Evolutionary conservation across 208 protist species (phyloP).

Genomic region (Entamoeba moshkovskii): DNA sequence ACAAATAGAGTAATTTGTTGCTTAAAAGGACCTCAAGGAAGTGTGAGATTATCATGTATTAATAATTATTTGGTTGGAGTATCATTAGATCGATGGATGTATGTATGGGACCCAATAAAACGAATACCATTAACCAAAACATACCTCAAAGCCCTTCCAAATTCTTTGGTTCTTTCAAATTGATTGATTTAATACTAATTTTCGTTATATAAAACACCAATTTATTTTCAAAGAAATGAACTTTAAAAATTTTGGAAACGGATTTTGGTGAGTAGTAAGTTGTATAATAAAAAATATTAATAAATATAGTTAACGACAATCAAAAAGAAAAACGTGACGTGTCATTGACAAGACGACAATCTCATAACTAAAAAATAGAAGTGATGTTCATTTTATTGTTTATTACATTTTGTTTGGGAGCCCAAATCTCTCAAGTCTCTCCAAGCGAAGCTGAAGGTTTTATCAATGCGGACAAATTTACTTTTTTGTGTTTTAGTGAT

Average conservation of each 20-base stretch:
- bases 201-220: too few species aligned
- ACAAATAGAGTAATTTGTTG: neutral
- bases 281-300: too few species aligned
- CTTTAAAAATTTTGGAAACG: too few species aligned
- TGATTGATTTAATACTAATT: neutral
- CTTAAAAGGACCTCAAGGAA: neutral
- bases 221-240: too few species aligned
- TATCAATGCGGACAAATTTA: neutral
- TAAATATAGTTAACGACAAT: too few species aligned
- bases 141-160: neutral
- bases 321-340: too few species aligned
- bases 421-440: neutral
- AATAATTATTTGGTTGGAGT: neutral
- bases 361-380: neutral
- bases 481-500: neutral
- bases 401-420: neutral
- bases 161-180: neutral
- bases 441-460: neutral
- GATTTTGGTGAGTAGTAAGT: too few species aligned
- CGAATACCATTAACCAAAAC: neutral
- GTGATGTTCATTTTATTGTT: neutral
- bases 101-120: neutral
- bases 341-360: too few species aligned
- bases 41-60: neutral
- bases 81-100: neutral